Percentiles rank a stretch among this genome's conserved stretches.
These are phyloP conservation scores for Sugiyamaella xylanicola DNA, from an alignment of 1,139 yeast species.

Conservation along the genomic window DNA sequence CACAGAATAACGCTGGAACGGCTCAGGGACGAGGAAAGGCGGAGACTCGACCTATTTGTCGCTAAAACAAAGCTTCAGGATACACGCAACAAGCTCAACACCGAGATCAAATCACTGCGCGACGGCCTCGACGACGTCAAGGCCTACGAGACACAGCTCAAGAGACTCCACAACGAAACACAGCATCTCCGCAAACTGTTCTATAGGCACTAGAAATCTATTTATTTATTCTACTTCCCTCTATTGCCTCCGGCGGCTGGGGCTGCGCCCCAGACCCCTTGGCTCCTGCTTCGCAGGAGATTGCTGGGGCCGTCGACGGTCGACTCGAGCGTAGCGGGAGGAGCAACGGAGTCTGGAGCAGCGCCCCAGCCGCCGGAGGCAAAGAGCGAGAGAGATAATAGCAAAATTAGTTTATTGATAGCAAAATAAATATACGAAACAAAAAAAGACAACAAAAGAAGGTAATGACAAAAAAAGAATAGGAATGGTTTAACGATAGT, in stretches of 20 bases:
- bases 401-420: not conserved
- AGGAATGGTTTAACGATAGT: not conserved
- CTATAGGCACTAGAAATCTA: constrained; percentile 28
- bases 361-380: too few species aligned
- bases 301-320: too few species aligned
- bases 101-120: constrained; percentile 34
- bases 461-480: not conserved
- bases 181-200: constrained; percentile 33
- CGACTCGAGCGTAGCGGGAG: too few species aligned
- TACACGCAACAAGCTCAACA: constrained; percentile 30
- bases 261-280: not conserved
- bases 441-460: not conserved
- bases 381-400: not conserved
- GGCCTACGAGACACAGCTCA: constrained; percentile 28
- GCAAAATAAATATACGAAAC: not conserved
- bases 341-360: too few species aligned
- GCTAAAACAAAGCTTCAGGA: constrained; percentile 33
- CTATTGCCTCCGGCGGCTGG: not conserved
- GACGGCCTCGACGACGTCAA: constrained; percentile 36
- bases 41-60: constrained; percentile 36
- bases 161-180: constrained; percentile 33
- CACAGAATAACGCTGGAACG: constrained; percentile 40
- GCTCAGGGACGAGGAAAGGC: constrained; percentile 39
- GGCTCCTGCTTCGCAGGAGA: not conserved
- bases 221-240: constrained; percentile 2